A percentile compares a stretch with the other conserved stretches of the same genome.
phyloP scores from a whole-genome alignment of 345 rosid genomes.

The Zanthoxylum bungeanum region DNA sequence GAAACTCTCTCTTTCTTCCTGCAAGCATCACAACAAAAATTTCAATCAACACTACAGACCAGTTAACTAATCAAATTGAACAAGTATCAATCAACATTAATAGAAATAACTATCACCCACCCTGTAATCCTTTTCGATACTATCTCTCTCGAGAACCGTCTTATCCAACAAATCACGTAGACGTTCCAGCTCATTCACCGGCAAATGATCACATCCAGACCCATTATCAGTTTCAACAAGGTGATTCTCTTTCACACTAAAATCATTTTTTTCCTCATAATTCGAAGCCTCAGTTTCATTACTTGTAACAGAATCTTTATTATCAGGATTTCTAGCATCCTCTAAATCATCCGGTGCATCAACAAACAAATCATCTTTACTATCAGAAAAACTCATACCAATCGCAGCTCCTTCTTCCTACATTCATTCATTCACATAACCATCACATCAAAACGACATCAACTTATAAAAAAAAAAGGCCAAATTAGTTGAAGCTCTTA shows the following conservation, averaged over 20 bases:
- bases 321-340: slow-evolving; percentile 28
- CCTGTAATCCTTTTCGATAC: slow-evolving; percentile 29
- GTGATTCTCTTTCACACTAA: neutral
- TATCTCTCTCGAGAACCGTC: slow-evolving; percentile 35
- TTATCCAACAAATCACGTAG: slow-evolving; percentile 26
- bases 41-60: neutral
- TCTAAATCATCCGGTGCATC: slow-evolving; percentile 82
- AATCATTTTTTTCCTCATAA: slow-evolving; percentile 13
- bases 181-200: slow-evolving; percentile 26
- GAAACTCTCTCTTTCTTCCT: slow-evolving; percentile 55
- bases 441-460: neutral
- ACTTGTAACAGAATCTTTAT: slow-evolving; percentile 33
- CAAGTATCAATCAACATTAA: neutral
- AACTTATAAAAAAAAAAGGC: neutral
- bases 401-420: slow-evolving; percentile 17
- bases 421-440: slow-evolving; percentile 5
- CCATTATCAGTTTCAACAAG: slow-evolving; percentile 17
- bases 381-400: slow-evolving; percentile 38
- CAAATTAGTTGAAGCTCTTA: neutral
- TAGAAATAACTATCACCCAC: slow-evolving; percentile 24
- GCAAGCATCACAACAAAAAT: slow-evolving; percentile 17
- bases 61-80: neutral
- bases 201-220: slow-evolving; percentile 4
- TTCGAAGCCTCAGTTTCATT: slow-evolving; percentile 8
- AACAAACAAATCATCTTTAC: slow-evolving; percentile 85